phyloP scores from a whole-genome alignment of 2,329 filamentous ascomycete species.

The Venturia oleaginea region DNA sequence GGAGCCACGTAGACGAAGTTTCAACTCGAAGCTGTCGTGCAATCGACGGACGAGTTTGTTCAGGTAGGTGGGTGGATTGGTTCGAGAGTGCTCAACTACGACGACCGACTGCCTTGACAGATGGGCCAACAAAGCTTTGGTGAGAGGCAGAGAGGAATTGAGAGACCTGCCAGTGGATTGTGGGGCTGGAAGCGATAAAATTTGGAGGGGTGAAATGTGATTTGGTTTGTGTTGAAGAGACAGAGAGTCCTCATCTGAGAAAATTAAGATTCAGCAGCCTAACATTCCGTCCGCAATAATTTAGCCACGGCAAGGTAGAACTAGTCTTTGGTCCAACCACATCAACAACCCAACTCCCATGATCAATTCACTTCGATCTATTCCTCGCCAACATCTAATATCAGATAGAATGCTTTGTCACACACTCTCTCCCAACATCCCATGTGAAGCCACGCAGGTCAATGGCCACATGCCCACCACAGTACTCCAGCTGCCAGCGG shows the following conservation, averaged over 20 bases:
- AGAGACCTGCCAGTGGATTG: neutral
- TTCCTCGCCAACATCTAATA: neutral
- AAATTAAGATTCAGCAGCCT: too few species aligned
- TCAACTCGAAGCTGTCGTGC: neutral
- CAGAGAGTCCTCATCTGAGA: too few species aligned
- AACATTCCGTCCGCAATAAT: too few species aligned
- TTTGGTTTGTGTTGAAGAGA: neutral
- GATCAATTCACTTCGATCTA: neutral
- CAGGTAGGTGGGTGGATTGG: neutral
- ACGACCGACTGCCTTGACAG: neutral
- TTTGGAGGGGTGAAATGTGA: slow-evolving; percentile 2
- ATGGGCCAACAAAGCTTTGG: neutral
- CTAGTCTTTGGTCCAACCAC: too few species aligned
- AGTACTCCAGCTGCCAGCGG: neutral
- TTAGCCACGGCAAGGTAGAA: too few species aligned
- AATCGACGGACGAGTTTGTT: neutral
- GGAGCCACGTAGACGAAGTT: neutral
- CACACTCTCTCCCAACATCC: neutral
- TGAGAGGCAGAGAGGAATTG: slow-evolving; percentile 2
- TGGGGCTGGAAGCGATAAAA: neutral
- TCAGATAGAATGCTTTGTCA: neutral
- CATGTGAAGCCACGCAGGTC: neutral
- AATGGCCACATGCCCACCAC: neutral
- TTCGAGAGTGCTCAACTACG: neutral
- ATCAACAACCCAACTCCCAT: neutral